Conservation (phyloP, 116 monocot species). For the Papilionanthe hybrid region DNA sequence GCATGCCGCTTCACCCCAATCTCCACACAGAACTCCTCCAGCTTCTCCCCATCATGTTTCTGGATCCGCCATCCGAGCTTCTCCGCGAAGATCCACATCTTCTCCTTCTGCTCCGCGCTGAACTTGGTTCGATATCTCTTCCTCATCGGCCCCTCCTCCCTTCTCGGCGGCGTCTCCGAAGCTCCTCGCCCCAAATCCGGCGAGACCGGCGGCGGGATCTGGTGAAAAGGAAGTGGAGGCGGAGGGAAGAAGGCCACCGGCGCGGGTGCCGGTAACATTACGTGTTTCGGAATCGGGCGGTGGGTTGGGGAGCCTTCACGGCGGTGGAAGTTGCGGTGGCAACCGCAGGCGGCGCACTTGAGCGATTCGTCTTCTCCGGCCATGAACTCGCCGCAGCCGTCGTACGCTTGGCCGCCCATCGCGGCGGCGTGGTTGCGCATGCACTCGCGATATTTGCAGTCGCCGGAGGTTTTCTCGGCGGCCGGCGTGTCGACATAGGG, state of each 20-base stretch:
- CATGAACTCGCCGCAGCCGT: constrained; percentile 93
- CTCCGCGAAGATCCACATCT: constrained; percentile 56
- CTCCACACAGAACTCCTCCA: constrained; percentile 47
- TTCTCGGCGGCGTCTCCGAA: constrained; percentile 44
- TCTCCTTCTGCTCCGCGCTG: constrained; percentile 64
- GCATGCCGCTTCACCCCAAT: constrained; percentile 52
- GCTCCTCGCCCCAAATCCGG: constrained; percentile 13
- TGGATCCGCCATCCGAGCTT: constrained; percentile 56
- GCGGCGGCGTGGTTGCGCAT: constrained; percentile 76
- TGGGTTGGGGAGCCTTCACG: constrained; percentile 6
- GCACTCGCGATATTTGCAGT: constrained; percentile 56
- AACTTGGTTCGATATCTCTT: constrained; percentile 51
- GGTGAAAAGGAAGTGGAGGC: constrained; percentile 14
- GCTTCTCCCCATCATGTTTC: constrained; percentile 43
- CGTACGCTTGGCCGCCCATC: constrained; percentile 60
- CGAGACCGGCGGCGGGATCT: constrained; percentile 12
- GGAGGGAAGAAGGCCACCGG: constrained; percentile 2
- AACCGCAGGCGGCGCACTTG: constrained; percentile 80
- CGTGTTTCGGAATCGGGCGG: not conserved
- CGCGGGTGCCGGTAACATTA: not conserved
- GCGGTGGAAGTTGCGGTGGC: constrained; percentile 47
- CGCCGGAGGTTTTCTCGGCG: constrained; percentile 7
- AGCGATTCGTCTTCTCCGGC: constrained; percentile 39
- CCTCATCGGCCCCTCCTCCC: constrained; percentile 12
- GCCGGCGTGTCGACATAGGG: constrained; percentile 21